These are phyloP conservation scores for Lagenidium giganteum DNA, from an alignment of 352 stramenopile species.

Conservation along the genomic window DNA sequence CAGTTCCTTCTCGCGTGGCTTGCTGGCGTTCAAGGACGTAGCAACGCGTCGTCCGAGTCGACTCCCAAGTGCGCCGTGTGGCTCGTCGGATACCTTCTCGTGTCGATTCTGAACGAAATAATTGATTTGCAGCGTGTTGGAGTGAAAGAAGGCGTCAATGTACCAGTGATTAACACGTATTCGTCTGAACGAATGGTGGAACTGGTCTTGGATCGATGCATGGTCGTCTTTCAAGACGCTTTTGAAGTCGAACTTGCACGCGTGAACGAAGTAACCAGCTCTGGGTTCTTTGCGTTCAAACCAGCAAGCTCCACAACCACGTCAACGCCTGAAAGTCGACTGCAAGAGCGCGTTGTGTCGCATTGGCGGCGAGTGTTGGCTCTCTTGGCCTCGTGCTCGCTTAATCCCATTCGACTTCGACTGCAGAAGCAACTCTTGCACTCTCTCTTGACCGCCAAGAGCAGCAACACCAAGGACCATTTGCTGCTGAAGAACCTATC, in stretches of 20 bases:
- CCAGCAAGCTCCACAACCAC: neutral
- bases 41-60: neutral
- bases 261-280: conserved; percentile 18
- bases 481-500: conserved; percentile 32
- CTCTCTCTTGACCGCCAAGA: conserved; percentile 5
- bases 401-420: conserved; percentile 15
- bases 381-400: conserved; percentile 15
- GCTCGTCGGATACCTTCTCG: conserved; percentile 38
- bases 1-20: conserved; percentile 34
- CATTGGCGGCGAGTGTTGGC: conserved; percentile 26
- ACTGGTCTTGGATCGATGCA: conserved; percentile 29
- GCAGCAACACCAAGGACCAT: conserved; percentile 21
- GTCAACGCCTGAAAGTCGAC: conserved; percentile 2
- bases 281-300: conserved; percentile 58
- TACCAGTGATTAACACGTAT: neutral
- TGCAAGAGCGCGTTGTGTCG: conserved; percentile 13
- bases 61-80: conserved; percentile 26
- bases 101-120: conserved; percentile 19
- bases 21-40: conserved; percentile 21
- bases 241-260: conserved; percentile 29
- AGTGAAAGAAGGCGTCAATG: neutral
- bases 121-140: conserved; percentile 12
- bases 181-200: conserved; percentile 9
- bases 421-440: conserved; percentile 38
- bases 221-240: conserved; percentile 40